Conservation (phyloP, 2,329 filamentous ascomycete genomes). For the Ophiostoma novo-ulmi region DNA sequence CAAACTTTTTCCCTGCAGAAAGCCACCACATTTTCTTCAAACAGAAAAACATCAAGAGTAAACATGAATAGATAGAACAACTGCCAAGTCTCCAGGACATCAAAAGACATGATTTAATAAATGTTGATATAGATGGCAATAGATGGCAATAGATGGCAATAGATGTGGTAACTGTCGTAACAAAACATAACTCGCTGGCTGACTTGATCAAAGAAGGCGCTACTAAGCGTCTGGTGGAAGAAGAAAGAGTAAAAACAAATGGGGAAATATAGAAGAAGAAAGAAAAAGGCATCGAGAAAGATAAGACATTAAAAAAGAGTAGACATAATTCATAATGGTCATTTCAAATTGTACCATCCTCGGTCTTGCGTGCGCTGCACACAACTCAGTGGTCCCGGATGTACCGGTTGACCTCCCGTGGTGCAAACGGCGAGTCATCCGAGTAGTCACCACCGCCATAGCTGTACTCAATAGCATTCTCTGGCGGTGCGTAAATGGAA, state of each 20-base stretch:
- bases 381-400: background rate
- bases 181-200: conserved; percentile 17
- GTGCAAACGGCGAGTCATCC: conserved; percentile 18
- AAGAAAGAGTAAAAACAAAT: background rate
- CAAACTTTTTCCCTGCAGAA: conserved; percentile 4
- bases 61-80: background rate
- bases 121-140: background rate
- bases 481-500: conserved; percentile 37
- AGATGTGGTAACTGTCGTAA: background rate
- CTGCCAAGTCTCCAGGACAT: conserved; percentile 15
- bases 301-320: conserved; percentile 8
- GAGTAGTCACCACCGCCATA: conserved; percentile 26
- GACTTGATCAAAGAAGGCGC: conserved; percentile 1
- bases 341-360: conserved; percentile 7
- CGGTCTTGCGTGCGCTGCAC: background rate
- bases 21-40: background rate
- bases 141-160: background rate
- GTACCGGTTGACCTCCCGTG: conserved; percentile 1
- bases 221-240: background rate
- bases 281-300: background rate
- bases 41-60: background rate
- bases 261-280: background rate
- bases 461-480: conserved; percentile 25
- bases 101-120: background rate
- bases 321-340: conserved; percentile 8